These are phyloP conservation scores for Artemisia tridentata DNA, from an alignment of 129 eudicot species.

Conservation along the genomic window DNA sequence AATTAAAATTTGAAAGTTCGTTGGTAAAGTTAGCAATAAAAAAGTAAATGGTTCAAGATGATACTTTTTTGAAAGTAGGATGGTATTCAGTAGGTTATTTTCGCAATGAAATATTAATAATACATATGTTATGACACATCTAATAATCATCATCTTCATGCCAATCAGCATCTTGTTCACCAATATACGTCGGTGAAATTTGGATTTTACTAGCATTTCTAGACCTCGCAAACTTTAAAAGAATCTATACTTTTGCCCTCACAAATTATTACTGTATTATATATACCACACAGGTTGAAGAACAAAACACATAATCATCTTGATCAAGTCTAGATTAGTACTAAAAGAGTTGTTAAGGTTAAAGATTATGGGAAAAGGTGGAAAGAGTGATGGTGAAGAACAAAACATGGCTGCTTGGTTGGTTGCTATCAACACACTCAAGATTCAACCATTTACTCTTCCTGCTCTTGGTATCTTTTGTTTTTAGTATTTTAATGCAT, in stretches of 20 bases:
- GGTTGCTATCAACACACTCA: conserved; percentile 67
- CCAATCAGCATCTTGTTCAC: too few relatives aligned
- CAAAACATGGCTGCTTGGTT: conserved; percentile 98
- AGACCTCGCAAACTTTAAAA: neutral
- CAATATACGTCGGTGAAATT: neutral
- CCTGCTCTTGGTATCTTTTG: conserved; percentile 69
- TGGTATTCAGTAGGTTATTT: too few relatives aligned
- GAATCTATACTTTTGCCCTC: neutral
- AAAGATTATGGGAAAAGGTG: conserved; percentile 51
- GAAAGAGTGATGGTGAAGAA: conserved; percentile 30
- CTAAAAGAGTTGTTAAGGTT: neutral
- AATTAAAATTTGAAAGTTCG: too few relatives aligned
- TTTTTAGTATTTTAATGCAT: neutral
- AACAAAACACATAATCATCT: neutral
- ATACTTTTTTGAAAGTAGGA: too few relatives aligned
- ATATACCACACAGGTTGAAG: neutral
- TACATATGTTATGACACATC: too few relatives aligned
- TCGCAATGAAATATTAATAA: neutral
- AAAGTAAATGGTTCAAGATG: too few relatives aligned
- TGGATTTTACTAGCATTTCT: neutral
- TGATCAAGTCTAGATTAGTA: neutral
- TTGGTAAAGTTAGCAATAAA: too few relatives aligned
- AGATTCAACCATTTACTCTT: conserved; percentile 81
- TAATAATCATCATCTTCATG: too few relatives aligned
- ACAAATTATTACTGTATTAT: neutral